phyloP scores from a whole-genome alignment of 352 stramenopile species.

The Phytophthora litchii region DNA sequence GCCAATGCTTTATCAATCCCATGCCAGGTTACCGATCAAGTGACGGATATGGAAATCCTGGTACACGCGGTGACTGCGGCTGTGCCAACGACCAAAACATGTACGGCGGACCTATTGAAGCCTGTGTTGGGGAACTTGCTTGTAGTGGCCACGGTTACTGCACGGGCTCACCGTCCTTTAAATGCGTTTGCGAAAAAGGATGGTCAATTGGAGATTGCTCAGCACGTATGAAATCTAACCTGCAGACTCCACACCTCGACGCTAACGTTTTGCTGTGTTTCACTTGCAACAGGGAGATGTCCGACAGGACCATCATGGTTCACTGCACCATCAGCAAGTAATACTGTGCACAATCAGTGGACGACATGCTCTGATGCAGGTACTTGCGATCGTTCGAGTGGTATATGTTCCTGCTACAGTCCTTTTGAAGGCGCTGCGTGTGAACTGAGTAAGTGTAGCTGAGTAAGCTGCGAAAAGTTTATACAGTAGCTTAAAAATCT shows the following conservation, averaged over 20 bases:
- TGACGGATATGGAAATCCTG: conserved; percentile 86
- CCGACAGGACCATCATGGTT: conserved; percentile 74
- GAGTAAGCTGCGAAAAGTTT: not conserved
- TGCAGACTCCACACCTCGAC: not conserved
- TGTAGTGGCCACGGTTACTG: conserved; percentile 82
- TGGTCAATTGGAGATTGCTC: conserved; percentile 76
- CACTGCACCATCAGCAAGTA: conserved; percentile 41
- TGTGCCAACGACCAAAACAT: conserved; percentile 83
- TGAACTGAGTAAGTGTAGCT: conserved; percentile 45
- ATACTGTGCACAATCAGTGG: conserved; percentile 59
- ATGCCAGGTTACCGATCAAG: conserved; percentile 86
- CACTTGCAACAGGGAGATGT: conserved; percentile 48
- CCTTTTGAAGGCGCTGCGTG: conserved; percentile 68
- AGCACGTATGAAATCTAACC: conserved; percentile 34
- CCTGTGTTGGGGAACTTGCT: conserved; percentile 67
- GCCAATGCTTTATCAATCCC: conserved; percentile 60
- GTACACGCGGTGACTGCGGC: conserved; percentile 92
- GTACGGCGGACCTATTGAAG: conserved; percentile 64
- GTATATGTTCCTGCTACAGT: conserved; percentile 65
- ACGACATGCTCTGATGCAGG: conserved; percentile 67
- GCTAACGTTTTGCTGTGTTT: conserved; percentile 2
- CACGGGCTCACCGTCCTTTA: conserved; percentile 54
- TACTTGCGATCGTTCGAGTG: conserved; percentile 54
- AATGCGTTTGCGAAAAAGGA: conserved; percentile 63
- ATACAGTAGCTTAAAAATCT: not conserved